Evolutionary conservation across 2,329 filamentous ascomycete species (phyloP), one percentile per base, ranked within the genome.

Genomic region (Alternaria brassicicola): DNA sequence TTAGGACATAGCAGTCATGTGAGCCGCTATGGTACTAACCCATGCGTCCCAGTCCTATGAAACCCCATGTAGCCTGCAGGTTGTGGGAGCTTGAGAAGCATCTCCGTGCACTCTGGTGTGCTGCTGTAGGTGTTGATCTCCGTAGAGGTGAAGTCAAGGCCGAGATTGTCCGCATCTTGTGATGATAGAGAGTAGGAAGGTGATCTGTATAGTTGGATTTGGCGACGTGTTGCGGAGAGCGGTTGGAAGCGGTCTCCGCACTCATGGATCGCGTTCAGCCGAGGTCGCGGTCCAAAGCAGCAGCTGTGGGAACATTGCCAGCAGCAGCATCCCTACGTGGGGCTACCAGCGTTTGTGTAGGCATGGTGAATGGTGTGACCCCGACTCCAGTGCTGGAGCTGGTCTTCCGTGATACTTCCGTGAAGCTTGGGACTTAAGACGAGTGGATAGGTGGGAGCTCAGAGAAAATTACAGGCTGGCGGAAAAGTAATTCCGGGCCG

Each of bases 41-140:
- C 81, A 83, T 83, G 51, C 78, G 76, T 17, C 81, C 81, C 35
- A 83, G 67, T n/a, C 81, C 81, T 61, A 83, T 79, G 69, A 83
- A 83, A 38, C 81, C 81, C 79, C 81, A 83, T 65, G 74, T 78
- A 25, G 78, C 78, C 67, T 80, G 76, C 55, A 77, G 65, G 52
- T 73, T 72, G 55, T 67, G 73, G 9, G 74, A 78, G 55, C 75
- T 82, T 9, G 80, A 78, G 64, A 83, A 83, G 61, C 74, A 75
- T 67, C 80, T 74, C 60, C 76, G 71, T 25, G 67, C 64, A 55
- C 62, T 56, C 52, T 68, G 70, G 38, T 63, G 59, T 53, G 53
- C 59, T 26, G 64, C 55, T 42, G 45, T 39, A 25, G 66, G 56
- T 48, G 57, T 39, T 25, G 64, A 61, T 58, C 70, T 66, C 61